Evolutionary conservation across 768 basidiomycete species (phyloP).

Genomic region (Boletus insuetus): DNA sequence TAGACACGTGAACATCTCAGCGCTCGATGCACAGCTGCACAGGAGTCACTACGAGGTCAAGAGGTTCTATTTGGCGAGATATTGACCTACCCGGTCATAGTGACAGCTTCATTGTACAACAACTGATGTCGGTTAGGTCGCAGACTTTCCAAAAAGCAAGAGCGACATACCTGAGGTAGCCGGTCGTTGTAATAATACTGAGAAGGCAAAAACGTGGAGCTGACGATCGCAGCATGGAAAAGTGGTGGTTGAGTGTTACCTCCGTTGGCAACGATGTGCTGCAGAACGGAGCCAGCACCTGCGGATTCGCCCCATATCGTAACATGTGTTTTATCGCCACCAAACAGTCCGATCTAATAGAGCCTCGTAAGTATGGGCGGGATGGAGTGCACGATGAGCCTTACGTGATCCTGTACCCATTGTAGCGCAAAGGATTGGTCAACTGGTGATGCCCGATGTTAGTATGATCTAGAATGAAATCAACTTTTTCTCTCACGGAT

Average conservation of each 20-base stretch:
- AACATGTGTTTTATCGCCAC: conserved; percentile 31
- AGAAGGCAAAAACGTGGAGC: conserved; percentile 30
- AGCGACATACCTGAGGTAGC: conserved; percentile 25
- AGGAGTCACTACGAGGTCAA: conserved; percentile 4
- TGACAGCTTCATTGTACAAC: conserved; percentile 12
- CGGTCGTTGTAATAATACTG: conserved; percentile 35
- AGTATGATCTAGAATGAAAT: neutral
- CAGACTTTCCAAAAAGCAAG: neutral
- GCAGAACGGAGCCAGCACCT: conserved; percentile 36
- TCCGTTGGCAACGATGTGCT: conserved; percentile 33
- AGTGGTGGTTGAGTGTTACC: conserved; percentile 33
- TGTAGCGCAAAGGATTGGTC: conserved; percentile 34
- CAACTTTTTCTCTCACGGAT: conserved; percentile 23
- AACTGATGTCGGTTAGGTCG: conserved; percentile 8
- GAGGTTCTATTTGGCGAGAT: neutral
- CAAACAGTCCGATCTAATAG: conserved; percentile 31
- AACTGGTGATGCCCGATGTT: conserved; percentile 17
- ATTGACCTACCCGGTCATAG: conserved; percentile 11
- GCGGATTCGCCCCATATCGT: conserved; percentile 38
- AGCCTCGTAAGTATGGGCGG: neutral
- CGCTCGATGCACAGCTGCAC: conserved; percentile 32
- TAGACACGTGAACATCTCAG: conserved; percentile 40
- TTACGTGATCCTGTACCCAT: conserved; percentile 36
- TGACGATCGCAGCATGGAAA: conserved; percentile 33
- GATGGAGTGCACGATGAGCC: neutral